Evolutionary conservation across 768 basidiomycete species (phyloP).

Genomic region (Clitopilus hobsonii): DNA sequence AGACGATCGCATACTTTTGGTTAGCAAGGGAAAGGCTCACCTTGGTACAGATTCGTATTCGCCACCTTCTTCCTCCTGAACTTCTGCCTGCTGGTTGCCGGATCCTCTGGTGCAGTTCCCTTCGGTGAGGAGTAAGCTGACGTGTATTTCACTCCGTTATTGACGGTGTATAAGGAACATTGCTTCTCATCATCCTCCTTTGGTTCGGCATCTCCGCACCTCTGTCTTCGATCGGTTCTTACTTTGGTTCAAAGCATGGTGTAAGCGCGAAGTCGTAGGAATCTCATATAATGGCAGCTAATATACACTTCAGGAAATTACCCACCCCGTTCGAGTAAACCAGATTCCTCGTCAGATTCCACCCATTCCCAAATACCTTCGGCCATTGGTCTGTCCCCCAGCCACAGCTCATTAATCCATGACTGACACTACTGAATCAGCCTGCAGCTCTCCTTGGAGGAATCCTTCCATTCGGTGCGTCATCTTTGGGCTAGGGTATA

Average conservation of each 20-base stretch:
- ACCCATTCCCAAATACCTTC: conserved; percentile 77
- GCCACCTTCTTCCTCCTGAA: conserved; percentile 85
- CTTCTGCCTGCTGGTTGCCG: conserved; percentile 77
- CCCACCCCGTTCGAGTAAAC: conserved; percentile 86
- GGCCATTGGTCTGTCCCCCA: conserved; percentile 59
- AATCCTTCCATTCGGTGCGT: conserved; percentile 82
- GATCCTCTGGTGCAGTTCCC: conserved; percentile 93
- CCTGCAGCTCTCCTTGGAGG: conserved; percentile 80
- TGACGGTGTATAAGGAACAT: conserved; percentile 50
- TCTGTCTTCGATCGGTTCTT: conserved; percentile 80
- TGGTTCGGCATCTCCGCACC: conserved; percentile 97
- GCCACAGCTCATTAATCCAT: not conserved
- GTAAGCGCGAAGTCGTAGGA: conserved; percentile 36
- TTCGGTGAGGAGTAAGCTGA: conserved; percentile 54
- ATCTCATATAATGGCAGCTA: not conserved
- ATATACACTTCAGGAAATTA: conserved; percentile 45
- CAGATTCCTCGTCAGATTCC: conserved; percentile 97
- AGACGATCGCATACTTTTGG: conserved; percentile 18
- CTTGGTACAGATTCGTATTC: conserved; percentile 64
- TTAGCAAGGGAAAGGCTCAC: not conserved
- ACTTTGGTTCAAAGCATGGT: conserved; percentile 83
- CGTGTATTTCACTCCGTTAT: not conserved
- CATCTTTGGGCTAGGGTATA: not conserved
- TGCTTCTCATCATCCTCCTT: conserved; percentile 75
- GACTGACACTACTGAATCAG: conserved; percentile 25